phyloP scores from a whole-genome alignment of 148 eudicot genomes.

The Pouteria glomerata region DNA sequence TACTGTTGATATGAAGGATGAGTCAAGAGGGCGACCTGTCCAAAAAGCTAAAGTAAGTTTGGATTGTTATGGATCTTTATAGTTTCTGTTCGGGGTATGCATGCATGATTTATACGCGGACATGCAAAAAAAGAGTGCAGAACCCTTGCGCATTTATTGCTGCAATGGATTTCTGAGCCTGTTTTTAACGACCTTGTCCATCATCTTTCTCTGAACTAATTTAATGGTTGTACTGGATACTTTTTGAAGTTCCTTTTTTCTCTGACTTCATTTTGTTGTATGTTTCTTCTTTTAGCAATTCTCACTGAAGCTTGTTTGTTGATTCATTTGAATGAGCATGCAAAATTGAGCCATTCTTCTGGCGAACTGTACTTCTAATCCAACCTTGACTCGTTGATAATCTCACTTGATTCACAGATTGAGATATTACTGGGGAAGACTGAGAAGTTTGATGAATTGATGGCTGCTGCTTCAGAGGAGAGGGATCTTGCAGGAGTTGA shows the following conservation, averaged over 20 bases:
- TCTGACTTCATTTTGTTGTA: background rate
- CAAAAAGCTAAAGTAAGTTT: slow-evolving; percentile 65
- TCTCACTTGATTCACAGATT: slow-evolving; percentile 31
- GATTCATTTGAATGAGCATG: background rate
- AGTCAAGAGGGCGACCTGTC: slow-evolving; percentile 58
- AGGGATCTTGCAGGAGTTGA: slow-evolving; percentile 26
- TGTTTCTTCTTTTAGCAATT: background rate
- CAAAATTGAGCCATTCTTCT: background rate
- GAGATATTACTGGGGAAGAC: slow-evolving; percentile 71
- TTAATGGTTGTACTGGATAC: background rate
- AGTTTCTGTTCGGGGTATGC: too few species aligned
- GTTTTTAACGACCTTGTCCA: too few species aligned
- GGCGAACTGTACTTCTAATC: background rate
- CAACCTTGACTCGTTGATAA: background rate
- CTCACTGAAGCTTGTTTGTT: background rate
- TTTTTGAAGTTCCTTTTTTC: background rate
- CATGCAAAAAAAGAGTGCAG: background rate
- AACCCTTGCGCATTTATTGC: too few species aligned
- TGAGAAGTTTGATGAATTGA: slow-evolving; percentile 73
- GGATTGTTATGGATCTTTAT: background rate
- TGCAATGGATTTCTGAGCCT: too few species aligned
- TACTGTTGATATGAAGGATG: slow-evolving; percentile 71
- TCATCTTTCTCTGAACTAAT: too few species aligned
- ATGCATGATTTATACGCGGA: background rate
- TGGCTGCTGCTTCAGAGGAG: slow-evolving; percentile 57